Conservation (phyloP, 441 rosid genomes). For the Arabidopsis hybrid region DNA sequence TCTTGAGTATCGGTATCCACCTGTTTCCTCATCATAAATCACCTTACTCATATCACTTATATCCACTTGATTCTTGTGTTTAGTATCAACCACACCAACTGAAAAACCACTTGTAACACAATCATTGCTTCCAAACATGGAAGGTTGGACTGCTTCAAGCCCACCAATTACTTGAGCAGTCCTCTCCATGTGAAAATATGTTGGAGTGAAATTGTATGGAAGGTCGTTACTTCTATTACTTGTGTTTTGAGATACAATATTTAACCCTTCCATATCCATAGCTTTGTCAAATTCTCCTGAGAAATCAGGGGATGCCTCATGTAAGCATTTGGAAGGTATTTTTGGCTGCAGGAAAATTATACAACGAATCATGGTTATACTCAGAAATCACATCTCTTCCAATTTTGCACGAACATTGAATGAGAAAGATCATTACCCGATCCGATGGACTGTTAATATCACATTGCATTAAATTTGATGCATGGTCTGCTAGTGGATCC, state of each 20-base stretch:
- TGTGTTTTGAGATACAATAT: constrained; percentile 46
- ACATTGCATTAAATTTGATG: constrained; percentile 46
- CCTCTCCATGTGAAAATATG: constrained; percentile 46
- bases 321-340: constrained; percentile 52
- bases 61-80: constrained; percentile 56
- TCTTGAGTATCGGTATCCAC: constrained; percentile 49
- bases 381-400: constrained; percentile 24
- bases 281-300: constrained; percentile 52
- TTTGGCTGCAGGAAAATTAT: constrained; percentile 57
- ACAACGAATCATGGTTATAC: constrained; percentile 28
- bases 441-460: constrained; percentile 49
- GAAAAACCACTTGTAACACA: constrained; percentile 48
- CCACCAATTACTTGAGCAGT: constrained; percentile 51
- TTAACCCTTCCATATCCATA: constrained; percentile 47
- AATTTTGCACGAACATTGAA: constrained; percentile 7
- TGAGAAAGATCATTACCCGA: constrained; percentile 55
- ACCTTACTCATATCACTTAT: constrained; percentile 37
- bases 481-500: constrained; percentile 58
- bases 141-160: constrained; percentile 47
- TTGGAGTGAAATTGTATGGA: constrained; percentile 40
- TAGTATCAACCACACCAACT: constrained; percentile 49
- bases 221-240: constrained; percentile 44
- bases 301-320: constrained; percentile 50
- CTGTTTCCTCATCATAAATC: constrained; percentile 45
- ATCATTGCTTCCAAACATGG: constrained; percentile 51